Conservation (phyloP, 768 basidiomycete species). For the Auricularia cornea region DNA sequence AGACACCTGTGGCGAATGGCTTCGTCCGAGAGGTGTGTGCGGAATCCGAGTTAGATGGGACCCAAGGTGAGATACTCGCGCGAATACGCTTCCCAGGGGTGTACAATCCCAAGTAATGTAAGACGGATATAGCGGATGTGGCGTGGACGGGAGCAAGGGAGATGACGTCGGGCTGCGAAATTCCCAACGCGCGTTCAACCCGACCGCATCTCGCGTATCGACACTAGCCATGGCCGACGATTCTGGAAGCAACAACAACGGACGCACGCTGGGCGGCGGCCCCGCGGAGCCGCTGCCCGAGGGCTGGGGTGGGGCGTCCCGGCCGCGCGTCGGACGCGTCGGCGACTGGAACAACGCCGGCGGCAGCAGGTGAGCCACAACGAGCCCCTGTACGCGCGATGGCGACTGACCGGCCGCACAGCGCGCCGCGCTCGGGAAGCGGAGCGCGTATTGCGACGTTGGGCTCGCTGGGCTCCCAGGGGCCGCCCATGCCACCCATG, state of each 20-base stretch:
- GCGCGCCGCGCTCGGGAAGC: constrained; percentile 13
- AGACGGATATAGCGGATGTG: too few species aligned
- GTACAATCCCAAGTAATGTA: too few species aligned
- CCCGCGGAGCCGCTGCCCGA: constrained; percentile 39
- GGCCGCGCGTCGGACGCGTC: constrained; percentile 9
- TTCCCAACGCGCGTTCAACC: neutral
- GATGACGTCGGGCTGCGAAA: neutral
- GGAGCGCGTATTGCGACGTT: constrained; percentile 29
- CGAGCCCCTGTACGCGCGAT: constrained; percentile 4
- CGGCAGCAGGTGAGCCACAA: constrained; percentile 21
- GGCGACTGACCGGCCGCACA: constrained; percentile 9
- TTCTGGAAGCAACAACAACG: constrained; percentile 17
- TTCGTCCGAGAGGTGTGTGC: too few species aligned
- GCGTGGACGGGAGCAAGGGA: neutral
- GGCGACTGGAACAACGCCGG: constrained; percentile 6
- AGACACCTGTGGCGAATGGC: too few species aligned
- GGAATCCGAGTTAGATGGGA: too few species aligned
- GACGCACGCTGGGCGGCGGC: constrained; percentile 43
- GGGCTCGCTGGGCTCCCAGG: constrained; percentile 21
- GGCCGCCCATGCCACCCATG: constrained; percentile 11
- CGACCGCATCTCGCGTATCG: constrained; percentile 17
- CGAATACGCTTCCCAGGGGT: too few species aligned
- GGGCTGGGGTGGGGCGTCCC: constrained; percentile 11
- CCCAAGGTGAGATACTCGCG: too few species aligned
- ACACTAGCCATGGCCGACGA: constrained; percentile 3